Percentiles rank a stretch among this genome's conserved stretches.
phyloP scores from a whole-genome alignment of 2,329 filamentous ascomycete genomes.

The Aspergillus jensenii region DNA sequence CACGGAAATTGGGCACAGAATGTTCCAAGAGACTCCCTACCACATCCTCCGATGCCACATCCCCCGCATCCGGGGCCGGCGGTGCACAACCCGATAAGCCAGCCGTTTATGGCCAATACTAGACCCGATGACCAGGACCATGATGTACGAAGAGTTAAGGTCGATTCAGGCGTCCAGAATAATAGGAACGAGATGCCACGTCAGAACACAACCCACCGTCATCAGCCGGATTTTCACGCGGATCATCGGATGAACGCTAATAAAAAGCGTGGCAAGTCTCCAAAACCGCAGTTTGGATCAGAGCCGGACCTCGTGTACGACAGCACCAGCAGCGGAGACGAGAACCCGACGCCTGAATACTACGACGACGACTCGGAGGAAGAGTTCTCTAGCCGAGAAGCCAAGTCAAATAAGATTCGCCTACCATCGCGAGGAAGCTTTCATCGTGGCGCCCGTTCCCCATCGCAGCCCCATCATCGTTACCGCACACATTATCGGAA shows the following conservation, averaged over 20 bases:
- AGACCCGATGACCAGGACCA: slow-evolving; percentile 1
- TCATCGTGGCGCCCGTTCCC: slow-evolving; percentile 17
- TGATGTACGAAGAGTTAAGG: neutral
- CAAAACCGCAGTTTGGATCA: slow-evolving; percentile 4
- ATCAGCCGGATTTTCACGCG: too few species aligned
- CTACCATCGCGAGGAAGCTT: slow-evolving; percentile 19
- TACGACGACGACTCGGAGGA: slow-evolving; percentile 28
- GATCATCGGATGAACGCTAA: neutral
- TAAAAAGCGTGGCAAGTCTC: slow-evolving; percentile 3
- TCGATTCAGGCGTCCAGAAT: neutral
- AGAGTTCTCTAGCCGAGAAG: slow-evolving; percentile 26
- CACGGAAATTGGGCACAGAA: slow-evolving; percentile 9
- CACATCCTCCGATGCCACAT: neutral
- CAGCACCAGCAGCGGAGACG: slow-evolving; percentile 28
- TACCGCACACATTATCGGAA: slow-evolving; percentile 31
- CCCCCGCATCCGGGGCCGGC: neutral
- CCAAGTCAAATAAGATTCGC: slow-evolving; percentile 16
- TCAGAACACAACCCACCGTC: neutral
- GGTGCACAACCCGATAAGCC: slow-evolving; percentile 1
- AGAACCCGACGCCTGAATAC: slow-evolving; percentile 24
- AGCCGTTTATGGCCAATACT: neutral
- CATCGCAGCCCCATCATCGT: slow-evolving; percentile 13
- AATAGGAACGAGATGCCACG: slow-evolving; percentile 1
- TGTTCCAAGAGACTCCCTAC: neutral
- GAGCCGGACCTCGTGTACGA: slow-evolving; percentile 18